Percentiles rank a stretch among this genome's conserved stretches.
Evolutionary conservation across 805 yeast species (phyloP).

Genomic region (Blastobotrys mokoenaii): DNA sequence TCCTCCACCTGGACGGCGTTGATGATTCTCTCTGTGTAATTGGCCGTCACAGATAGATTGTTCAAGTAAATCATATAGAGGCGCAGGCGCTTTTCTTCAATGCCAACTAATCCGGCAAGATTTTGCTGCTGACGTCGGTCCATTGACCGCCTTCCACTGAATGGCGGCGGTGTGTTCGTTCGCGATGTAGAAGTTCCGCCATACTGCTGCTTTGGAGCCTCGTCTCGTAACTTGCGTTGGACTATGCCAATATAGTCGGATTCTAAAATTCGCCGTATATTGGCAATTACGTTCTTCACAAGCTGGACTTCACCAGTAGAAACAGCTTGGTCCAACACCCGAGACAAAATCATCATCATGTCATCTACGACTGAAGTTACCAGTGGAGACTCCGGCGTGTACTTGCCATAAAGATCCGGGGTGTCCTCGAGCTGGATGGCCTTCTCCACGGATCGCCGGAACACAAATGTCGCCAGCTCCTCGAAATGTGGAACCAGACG

Average conservation of each 20-base stretch:
- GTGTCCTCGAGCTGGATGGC: conserved; percentile 73
- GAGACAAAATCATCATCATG: conserved; percentile 61
- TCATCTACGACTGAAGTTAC: conserved; percentile 85
- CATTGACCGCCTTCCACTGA: not conserved
- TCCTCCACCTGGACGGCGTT: conserved; percentile 31
- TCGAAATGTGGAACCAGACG: conserved; percentile 58
- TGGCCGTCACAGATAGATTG: conserved; percentile 56
- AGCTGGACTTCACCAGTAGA: conserved; percentile 61
- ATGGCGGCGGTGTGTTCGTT: conserved; percentile 9
- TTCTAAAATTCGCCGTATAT: conserved; percentile 52
- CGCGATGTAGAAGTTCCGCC: conserved; percentile 12
- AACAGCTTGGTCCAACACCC: conserved; percentile 53
- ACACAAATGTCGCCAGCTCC: conserved; percentile 51
- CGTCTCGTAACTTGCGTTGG: conserved; percentile 37
- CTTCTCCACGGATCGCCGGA: conserved; percentile 71
- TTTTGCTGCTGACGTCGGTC: not conserved
- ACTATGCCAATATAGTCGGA: conserved; percentile 54
- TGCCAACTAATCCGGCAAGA: conserved; percentile 16
- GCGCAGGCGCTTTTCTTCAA: conserved; percentile 42
- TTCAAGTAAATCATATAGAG: conserved; percentile 61
- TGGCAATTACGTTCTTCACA: conserved; percentile 46
- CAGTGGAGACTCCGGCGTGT: conserved; percentile 46
- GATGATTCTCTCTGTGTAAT: conserved; percentile 47
- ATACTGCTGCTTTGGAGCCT: conserved; percentile 31
- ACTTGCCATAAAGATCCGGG: conserved; percentile 40